Evolutionary conservation across 2,329 filamentous ascomycete species (phyloP).

Genomic region (Zymoseptoria brevis): DNA sequence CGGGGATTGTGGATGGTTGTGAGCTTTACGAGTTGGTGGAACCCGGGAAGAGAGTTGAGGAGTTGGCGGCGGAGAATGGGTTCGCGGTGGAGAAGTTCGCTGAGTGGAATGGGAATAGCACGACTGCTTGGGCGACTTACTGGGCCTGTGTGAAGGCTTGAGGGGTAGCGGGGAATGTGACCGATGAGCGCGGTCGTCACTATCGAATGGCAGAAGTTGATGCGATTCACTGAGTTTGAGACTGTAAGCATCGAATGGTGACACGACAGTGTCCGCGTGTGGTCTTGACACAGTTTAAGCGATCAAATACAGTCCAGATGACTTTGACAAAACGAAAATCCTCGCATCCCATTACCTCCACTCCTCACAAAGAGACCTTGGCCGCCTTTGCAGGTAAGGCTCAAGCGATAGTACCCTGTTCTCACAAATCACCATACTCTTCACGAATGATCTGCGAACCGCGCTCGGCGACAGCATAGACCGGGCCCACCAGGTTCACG

Average conservation of each 20-base stretch:
- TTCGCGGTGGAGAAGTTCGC: constrained; percentile 13
- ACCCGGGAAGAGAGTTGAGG: constrained; percentile 13
- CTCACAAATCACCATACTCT: constrained; percentile 10
- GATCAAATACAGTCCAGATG: no score
- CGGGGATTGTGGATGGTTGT: constrained; percentile 25
- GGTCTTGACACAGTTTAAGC: no score
- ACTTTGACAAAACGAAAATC: no score
- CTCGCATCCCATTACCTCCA: no score
- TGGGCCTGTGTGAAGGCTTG: constrained; percentile 21
- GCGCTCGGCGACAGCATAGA: constrained; percentile 11
- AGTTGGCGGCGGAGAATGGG: constrained; percentile 16
- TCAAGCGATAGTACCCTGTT: no score
- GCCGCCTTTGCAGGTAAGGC: no score
- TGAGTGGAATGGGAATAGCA: constrained; percentile 17
- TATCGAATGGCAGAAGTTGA: no score
- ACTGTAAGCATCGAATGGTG: no score
- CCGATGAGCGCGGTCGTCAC: no score
- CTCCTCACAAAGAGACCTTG: no score
- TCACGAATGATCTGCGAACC: constrained; percentile 10
- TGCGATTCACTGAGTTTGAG: no score
- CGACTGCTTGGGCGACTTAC: constrained; percentile 16
- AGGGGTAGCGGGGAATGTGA: neutral
- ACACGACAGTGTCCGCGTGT: no score
- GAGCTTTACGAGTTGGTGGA: constrained; percentile 22
- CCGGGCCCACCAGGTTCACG: constrained; percentile 13